phyloP scores from a whole-genome alignment of 108 stramenopile species.

The Cylindrotheca fusiformis region DNA sequence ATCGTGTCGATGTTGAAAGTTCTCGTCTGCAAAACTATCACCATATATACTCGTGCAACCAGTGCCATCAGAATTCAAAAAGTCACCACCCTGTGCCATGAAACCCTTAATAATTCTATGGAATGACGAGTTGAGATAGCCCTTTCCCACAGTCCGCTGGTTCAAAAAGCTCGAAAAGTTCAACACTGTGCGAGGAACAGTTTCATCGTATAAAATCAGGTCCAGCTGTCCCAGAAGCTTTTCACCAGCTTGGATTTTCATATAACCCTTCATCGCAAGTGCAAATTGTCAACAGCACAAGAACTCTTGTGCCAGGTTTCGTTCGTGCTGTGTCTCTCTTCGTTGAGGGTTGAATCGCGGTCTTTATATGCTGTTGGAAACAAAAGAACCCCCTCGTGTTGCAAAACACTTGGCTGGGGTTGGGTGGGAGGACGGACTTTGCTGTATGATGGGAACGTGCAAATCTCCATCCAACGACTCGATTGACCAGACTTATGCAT shows the following conservation, averaged over 20 bases:
- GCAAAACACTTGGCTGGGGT: no score
- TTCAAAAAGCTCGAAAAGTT: slow-evolving; percentile 36
- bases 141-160: slow-evolving; percentile 9
- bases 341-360: no score
- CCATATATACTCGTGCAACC: slow-evolving; percentile 73
- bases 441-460: no score
- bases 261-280: slow-evolving; percentile 23
- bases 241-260: slow-evolving; percentile 26
- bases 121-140: slow-evolving; percentile 61
- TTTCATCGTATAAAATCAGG: slow-evolving; percentile 34
- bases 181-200: slow-evolving; percentile 41
- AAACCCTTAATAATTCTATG: slow-evolving; percentile 93
- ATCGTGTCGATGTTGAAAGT: slow-evolving; percentile 61
- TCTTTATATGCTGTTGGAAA: no score
- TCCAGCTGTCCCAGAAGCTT: slow-evolving; percentile 19
- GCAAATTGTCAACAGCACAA: no score
- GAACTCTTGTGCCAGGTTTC: no score
- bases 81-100: slow-evolving; percentile 98
- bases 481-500: no score
- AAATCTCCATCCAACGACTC: no score
- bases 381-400: no score
- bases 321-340: no score
- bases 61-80: slow-evolving; percentile 85
- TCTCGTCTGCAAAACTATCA: slow-evolving; percentile 81
- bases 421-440: no score